Evolutionary conservation across 179 eudicot genomes (phyloP), one percentile per base, ranked within the genome.

Genomic region (Beta lomatogona): DNA sequence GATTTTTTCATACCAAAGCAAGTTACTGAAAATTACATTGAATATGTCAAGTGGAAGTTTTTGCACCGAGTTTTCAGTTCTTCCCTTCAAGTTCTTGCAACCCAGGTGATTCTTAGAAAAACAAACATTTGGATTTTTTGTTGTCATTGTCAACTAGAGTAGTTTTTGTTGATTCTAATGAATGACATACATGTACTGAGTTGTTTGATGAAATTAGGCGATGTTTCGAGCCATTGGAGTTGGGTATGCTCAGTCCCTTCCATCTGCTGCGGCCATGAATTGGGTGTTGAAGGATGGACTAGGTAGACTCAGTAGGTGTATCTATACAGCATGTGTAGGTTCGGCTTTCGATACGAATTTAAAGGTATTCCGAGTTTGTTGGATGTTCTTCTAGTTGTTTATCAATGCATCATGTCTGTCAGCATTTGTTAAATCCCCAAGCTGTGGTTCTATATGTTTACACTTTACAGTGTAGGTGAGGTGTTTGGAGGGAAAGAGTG

Each of bases 261-360:
- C 99, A 21, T 92, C 98, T 53, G 99, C 99, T 71, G 99, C 99
- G 25, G 99, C 99, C 1, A 81, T 96, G 63, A 96, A 94, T 73
- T 96, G 99, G 99, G 98, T 92, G 50, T 82, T 96, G 90, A 96
- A 96, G 87, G 99, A 96, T 85, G 99, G 99, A 66, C 96, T 96
- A 52, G 99, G 99, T 77, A 87, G 98, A 89, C 85, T 96, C 15
- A 89, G 98, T 68, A 90, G 98, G 86, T 96, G 99, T 80, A 90
- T 96, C 75, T 96, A 91, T 89, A 96, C 98, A 16, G 98, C 99
- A 65, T 88, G 92, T 79, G 86, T 94, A 8, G 99, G 98, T 70
- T 94, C 97, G 77, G 93, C 96, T 64, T 96, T 96, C 86, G 99
- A 96, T 88, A 94, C 98, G 22, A 94, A 96, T 85, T 90, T 96